Conservation (phyloP, 768 basidiomycete genomes). For the Leucocoprinus leucothites region DNA sequence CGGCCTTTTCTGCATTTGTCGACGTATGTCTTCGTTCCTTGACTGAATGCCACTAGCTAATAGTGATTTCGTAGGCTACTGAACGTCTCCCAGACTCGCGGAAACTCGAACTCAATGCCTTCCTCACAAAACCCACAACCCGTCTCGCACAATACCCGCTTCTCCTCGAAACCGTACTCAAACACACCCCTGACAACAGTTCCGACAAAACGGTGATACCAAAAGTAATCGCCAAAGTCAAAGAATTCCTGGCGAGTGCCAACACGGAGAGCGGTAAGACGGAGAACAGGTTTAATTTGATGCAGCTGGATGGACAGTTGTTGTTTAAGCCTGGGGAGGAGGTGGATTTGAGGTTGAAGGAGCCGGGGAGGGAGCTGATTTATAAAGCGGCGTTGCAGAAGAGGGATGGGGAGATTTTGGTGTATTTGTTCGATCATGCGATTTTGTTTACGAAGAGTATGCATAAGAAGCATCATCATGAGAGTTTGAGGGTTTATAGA, state of each 20-base stretch:
- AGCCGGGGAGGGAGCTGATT: conserved; percentile 87
- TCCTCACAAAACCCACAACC: conserved; percentile 97
- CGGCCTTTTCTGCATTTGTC: conserved; percentile 91
- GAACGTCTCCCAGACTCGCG: conserved; percentile 94
- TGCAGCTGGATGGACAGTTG: conserved; percentile 91
- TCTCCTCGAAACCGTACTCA: conserved; percentile 85
- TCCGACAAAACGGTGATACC: conserved; percentile 78
- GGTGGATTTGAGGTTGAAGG: conserved; percentile 82
- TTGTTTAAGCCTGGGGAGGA: conserved; percentile 87
- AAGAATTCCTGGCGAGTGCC: conserved; percentile 82
- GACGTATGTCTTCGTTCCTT: conserved; percentile 60
- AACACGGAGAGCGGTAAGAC: conserved; percentile 93
- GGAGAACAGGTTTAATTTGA: conserved; percentile 93
- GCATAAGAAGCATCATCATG: conserved; percentile 86
- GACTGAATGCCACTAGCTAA: not conserved
- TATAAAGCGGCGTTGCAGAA: conserved; percentile 90
- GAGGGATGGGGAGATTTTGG: conserved; percentile 86
- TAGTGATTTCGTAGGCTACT: conserved; percentile 48
- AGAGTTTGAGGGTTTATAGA: conserved; percentile 91
- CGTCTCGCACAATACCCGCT: conserved; percentile 96
- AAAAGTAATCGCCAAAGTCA: conserved; percentile 72
- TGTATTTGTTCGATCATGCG: conserved; percentile 97
- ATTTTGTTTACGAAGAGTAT: conserved; percentile 83
- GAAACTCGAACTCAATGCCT: conserved; percentile 96
- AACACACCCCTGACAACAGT: conserved; percentile 88